These are phyloP conservation scores for Colletotrichum nymphaeae DNA, from an alignment of 2,329 filamentous ascomycete species.

Conservation along the genomic window DNA sequence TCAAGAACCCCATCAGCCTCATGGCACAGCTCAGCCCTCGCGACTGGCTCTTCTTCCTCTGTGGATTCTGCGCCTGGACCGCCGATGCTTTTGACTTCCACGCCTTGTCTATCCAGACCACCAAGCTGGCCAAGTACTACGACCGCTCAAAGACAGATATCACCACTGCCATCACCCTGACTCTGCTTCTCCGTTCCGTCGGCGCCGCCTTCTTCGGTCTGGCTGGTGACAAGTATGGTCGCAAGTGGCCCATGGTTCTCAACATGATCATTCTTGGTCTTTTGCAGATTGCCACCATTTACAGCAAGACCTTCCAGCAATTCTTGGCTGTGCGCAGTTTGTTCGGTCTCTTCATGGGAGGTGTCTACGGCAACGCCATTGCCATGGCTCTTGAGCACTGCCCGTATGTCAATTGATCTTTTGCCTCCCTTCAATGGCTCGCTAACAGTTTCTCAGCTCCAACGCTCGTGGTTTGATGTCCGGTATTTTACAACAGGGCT, in stretches of 20 bases:
- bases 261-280: constrained; percentile 81
- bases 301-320: constrained; percentile 75
- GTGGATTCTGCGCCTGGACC: constrained; percentile 81
- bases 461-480: constrained; percentile 84
- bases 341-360: constrained; percentile 85
- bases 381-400: constrained; percentile 83
- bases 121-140: constrained; percentile 71
- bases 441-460: constrained; percentile 47
- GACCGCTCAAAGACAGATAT: constrained; percentile 71
- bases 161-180: constrained; percentile 80
- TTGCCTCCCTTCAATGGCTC: rapidly evolving
- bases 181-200: constrained; percentile 78
- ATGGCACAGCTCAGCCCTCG: constrained; percentile 71
- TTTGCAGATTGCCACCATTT: constrained; percentile 81
- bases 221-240: constrained; percentile 81
- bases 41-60: constrained; percentile 81
- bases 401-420: constrained; percentile 59
- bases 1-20: constrained; percentile 78
- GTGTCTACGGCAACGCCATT: constrained; percentile 82
- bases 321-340: constrained; percentile 80
- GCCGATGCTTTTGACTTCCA: constrained; percentile 89
- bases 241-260: constrained; percentile 85
- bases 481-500: constrained; percentile 85
- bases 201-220: constrained; percentile 83
- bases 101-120: constrained; percentile 81